A percentile compares a stretch with the other conserved stretches of the same genome.
Conservation (phyloP, 352 stramenopile species). For the Pythium guiyangense region DNA sequence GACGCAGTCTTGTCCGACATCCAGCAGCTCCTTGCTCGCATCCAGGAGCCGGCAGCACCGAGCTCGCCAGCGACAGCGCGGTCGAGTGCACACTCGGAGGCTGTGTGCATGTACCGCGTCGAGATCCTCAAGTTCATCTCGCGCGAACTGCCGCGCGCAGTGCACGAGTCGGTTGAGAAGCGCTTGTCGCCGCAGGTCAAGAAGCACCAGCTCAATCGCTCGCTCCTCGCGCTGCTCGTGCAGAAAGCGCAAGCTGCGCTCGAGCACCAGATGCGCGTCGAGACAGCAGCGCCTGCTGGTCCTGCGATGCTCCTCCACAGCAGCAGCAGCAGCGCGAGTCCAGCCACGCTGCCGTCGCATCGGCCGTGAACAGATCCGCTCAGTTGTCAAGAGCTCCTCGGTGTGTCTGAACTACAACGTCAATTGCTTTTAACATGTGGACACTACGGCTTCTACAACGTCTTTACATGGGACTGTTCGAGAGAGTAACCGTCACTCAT, state of each 20-base stretch:
- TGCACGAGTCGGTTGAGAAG: slow-evolving; percentile 69
- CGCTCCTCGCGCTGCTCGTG: slow-evolving; percentile 65
- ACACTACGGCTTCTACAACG: background rate
- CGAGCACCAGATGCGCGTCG: slow-evolving; percentile 64
- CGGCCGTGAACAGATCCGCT: too few relatives aligned
- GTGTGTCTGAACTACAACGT: too few relatives aligned
- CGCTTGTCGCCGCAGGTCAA: slow-evolving; percentile 47
- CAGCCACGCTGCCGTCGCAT: background rate
- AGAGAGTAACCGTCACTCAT: too few relatives aligned
- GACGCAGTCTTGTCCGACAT: slow-evolving; percentile 61
- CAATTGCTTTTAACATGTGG: background rate
- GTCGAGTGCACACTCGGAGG: slow-evolving; percentile 38
- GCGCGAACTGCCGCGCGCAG: slow-evolving; percentile 65
- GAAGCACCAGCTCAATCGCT: slow-evolving; percentile 54
- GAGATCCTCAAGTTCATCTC: slow-evolving; percentile 86
- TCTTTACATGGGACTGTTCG: too few relatives aligned
- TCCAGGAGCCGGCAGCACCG: slow-evolving; percentile 28
- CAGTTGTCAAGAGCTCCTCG: too few relatives aligned
- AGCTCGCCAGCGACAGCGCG: slow-evolving; percentile 10
- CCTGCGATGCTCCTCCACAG: background rate
- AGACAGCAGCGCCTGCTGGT: slow-evolving; percentile 22
- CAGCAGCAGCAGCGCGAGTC: background rate
- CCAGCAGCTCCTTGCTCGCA: slow-evolving; percentile 44
- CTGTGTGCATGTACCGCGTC: slow-evolving; percentile 75
- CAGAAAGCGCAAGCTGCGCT: slow-evolving; percentile 73